Evolutionary conservation across 257 asterid genomes (phyloP), one percentile per base, ranked within the genome.

Genomic region (Knoxia roxburghii): DNA sequence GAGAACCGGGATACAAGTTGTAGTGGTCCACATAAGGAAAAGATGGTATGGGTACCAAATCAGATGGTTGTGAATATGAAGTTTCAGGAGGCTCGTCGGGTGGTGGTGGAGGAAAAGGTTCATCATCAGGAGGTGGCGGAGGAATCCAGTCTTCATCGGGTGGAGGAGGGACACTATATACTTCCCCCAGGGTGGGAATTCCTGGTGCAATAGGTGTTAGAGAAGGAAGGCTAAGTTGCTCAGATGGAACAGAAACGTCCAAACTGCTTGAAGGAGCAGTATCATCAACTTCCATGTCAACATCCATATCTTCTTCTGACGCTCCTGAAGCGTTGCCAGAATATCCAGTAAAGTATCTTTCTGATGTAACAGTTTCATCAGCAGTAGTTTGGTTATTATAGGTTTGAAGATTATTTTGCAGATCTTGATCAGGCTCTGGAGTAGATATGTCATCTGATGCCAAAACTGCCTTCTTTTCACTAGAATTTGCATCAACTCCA

Each of bases 241-340:
- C 91, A 60, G 76, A 68, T 46, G 84, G 68, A 68, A 68, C 64
- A 26, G 46, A 65, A 72, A 68, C 49, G 40, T 76, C 71, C 30
- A 81, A 70, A 35, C 59, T 72, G 70, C 74, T 57, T 13, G 83
- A 29, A 74, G 92, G 76, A 74, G 68, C 72, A 29, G 85, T 60
- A 53, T 89, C 99, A 75, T 93, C 99, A 68, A 93, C 94, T 83
- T 93, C 99, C 99, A 93, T 88, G 80, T 93, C 99, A 67, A 93
- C 87, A 70, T 93, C 99, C 99, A 93, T 93, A 78, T 93, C 97
- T 46, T 80, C 86, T 43, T 89, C 98, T 72, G 65, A 74, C 49
- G 50, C 78, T 51, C 75, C 77, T 18, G 74, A 46, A 62, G 59
- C 76, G 39, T 69, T 65, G 65, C 32, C 70, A 69, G 78, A 65